Conservation (phyloP, 2,329 filamentous ascomycete species). For the Xylaria digitata region DNA sequence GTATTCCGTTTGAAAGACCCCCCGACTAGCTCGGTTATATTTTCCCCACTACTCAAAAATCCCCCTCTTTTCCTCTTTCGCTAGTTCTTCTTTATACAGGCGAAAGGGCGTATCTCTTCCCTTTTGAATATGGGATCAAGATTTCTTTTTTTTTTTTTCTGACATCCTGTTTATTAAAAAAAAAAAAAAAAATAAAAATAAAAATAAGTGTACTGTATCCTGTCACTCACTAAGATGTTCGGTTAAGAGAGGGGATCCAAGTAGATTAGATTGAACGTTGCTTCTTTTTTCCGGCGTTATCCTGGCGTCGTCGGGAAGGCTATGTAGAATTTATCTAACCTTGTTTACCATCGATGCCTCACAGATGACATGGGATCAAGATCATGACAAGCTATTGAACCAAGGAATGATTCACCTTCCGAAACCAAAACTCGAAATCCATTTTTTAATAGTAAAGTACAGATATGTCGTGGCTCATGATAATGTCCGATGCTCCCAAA, state of each 20-base stretch:
- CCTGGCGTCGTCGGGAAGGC: not conserved
- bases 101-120: not conserved
- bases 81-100: conserved; percentile 11
- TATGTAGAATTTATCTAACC: conserved; percentile 2
- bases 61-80: not conserved
- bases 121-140: not conserved
- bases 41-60: not conserved
- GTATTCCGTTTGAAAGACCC: not conserved
- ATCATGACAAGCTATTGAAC: not conserved
- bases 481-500: conserved; percentile 24
- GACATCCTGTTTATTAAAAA: no score
- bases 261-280: not conserved
- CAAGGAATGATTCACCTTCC: not conserved
- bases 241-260: not conserved
- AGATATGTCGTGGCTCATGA: conserved; percentile 36
- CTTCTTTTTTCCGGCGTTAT: not conserved
- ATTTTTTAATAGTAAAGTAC: conserved; percentile 24
- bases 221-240: not conserved
- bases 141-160: no score
- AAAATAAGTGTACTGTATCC: conserved; percentile 5
- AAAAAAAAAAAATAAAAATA: not conserved
- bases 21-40: not conserved
- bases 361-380: not conserved
- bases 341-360: not conserved
- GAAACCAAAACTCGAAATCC: conserved; percentile 3